Conservation (phyloP, 2,329 filamentous ascomycete species). For the Xylariaceae sp. region DNA sequence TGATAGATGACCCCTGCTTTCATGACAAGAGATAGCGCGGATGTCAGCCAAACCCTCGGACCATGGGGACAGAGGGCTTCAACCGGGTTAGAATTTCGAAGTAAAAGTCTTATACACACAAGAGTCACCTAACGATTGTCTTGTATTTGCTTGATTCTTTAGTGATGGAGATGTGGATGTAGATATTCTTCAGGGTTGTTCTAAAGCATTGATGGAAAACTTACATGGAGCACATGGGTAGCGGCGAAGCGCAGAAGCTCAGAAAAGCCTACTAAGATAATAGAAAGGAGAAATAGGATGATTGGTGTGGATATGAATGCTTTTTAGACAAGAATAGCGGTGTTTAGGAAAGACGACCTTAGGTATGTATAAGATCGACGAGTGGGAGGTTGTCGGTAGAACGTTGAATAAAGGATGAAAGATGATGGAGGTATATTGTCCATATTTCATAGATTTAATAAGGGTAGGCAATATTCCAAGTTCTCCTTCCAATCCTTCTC, state of each 20-base stretch:
- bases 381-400: conserved; percentile 1
- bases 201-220: not conserved
- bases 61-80: not conserved
- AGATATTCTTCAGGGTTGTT: not conserved
- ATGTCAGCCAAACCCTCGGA: not conserved
- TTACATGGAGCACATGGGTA: not conserved
- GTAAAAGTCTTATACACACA: not conserved
- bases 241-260: not conserved
- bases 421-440: not conserved
- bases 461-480: not conserved
- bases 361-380: conserved; percentile 1
- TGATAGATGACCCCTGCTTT: not conserved
- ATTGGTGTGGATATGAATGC: conserved; percentile 9
- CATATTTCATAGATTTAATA: not conserved
- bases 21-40: not conserved
- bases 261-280: not conserved
- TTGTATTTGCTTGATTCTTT: not conserved
- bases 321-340: conserved; percentile 1
- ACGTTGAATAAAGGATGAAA: not conserved
- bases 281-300: conserved; percentile 9
- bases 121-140: not conserved
- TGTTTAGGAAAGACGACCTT: conserved; percentile 12
- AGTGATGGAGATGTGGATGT: conserved; percentile 4
- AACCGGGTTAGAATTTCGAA: not conserved
- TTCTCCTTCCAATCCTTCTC: not conserved